Conservation (phyloP, 371 early-diverging fungal species). For the Mortierella sp. region DNA sequence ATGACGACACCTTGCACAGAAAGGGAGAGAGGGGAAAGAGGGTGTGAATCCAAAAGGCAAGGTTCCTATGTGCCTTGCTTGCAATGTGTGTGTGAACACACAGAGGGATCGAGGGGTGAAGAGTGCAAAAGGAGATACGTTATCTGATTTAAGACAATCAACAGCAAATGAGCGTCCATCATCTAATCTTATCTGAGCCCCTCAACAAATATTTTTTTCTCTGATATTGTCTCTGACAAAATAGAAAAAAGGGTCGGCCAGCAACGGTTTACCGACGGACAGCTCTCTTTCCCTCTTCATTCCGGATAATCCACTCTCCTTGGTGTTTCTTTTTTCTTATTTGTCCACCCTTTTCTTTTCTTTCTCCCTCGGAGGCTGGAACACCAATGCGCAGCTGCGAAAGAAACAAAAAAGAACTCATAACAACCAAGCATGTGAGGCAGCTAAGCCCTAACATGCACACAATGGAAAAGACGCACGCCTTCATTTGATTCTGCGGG, state of each 20-base stretch:
- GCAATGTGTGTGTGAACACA: background rate
- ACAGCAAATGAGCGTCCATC: slow-evolving; percentile 1
- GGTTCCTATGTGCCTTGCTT: background rate
- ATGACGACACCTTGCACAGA: background rate
- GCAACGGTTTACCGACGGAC: background rate
- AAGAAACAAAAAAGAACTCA: slow-evolving; percentile 11
- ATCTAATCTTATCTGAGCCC: slow-evolving; percentile 9
- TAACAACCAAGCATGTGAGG: background rate
- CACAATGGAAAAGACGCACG: background rate
- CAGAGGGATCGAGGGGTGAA: background rate
- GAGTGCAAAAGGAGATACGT: background rate
- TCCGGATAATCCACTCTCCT: background rate
- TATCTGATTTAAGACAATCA: background rate
- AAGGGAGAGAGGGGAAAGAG: background rate
- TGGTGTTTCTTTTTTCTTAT: background rate
- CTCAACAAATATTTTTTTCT: too few relatives aligned
- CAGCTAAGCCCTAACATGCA: background rate
- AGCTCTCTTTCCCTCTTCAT: background rate
- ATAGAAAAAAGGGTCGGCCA: too few relatives aligned
- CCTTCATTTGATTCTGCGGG: background rate
- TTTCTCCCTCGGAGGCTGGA: background rate
- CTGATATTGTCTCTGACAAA: too few relatives aligned
- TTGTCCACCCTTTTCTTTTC: background rate
- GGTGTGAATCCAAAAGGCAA: background rate
- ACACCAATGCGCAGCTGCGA: background rate